phyloP scores from a whole-genome alignment of 2,329 filamentous ascomycete species.

The Claviceps quebecensis region DNA sequence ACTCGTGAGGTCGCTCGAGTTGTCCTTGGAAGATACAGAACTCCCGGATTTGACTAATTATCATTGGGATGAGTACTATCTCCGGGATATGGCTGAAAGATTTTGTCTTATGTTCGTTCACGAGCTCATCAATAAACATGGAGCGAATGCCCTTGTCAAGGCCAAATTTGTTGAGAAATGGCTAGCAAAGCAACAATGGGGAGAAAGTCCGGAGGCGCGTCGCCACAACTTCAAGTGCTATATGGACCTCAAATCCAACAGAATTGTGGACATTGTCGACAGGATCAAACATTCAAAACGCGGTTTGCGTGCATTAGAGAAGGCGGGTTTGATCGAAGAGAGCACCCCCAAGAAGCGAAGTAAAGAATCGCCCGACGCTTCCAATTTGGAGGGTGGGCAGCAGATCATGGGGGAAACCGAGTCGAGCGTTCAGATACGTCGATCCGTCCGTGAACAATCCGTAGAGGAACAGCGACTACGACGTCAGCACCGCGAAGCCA shows the following conservation, averaged over 20 bases:
- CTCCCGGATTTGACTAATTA: constrained; percentile 38
- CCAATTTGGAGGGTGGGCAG: constrained; percentile 19
- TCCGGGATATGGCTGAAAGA: constrained; percentile 48
- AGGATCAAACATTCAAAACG: constrained; percentile 32
- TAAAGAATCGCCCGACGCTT: constrained; percentile 17
- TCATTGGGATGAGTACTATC: constrained; percentile 47
- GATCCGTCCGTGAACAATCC: constrained; percentile 34
- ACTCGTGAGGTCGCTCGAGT: constrained; percentile 45
- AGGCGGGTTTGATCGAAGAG: constrained; percentile 31
- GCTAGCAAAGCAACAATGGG: constrained; percentile 62
- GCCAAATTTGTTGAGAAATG: constrained; percentile 57
- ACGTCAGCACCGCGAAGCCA: constrained; percentile 68
- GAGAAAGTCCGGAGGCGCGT: constrained; percentile 36
- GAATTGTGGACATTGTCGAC: constrained; percentile 37
- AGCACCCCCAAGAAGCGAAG: constrained; percentile 16
- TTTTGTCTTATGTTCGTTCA: constrained; percentile 43
- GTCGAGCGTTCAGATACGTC: constrained; percentile 15
- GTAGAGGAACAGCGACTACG: constrained; percentile 58
- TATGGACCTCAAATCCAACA: constrained; percentile 34
- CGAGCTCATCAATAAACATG: constrained; percentile 46
- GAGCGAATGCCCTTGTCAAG: constrained; percentile 41
- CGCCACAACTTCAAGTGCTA: constrained; percentile 40
- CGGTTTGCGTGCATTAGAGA: constrained; percentile 38
- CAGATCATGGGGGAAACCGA: constrained; percentile 12
- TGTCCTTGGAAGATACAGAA: constrained; percentile 35